Conservation (phyloP, 2,329 filamentous ascomycete genomes). For the Coniochaeta sp. region DNA sequence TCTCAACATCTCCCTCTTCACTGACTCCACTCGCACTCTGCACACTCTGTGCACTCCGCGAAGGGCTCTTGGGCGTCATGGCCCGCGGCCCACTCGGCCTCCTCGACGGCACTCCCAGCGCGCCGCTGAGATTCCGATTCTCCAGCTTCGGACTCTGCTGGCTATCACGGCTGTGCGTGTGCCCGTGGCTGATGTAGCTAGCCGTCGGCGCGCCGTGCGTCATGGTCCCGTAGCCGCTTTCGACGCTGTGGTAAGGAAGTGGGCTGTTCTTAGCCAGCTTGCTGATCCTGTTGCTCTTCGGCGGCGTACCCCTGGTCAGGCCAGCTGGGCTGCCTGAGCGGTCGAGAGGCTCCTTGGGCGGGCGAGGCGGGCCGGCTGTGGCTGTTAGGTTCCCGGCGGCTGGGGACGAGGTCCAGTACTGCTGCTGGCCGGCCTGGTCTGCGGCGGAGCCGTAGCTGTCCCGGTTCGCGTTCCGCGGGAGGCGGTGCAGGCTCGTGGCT, state of each 20-base stretch:
- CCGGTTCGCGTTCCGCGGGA: conserved; percentile 36
- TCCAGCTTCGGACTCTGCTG: conserved; percentile 44
- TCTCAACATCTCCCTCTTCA: conserved; percentile 36
- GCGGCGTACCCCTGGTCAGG: conserved; percentile 26
- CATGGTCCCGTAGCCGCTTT: conserved; percentile 44
- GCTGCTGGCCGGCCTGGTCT: conserved; percentile 24
- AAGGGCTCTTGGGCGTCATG: conserved; percentile 47
- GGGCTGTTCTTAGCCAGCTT: conserved; percentile 47
- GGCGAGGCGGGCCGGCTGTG: conserved; percentile 41
- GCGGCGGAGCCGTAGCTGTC: conserved; percentile 38
- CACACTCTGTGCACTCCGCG: conserved; percentile 52
- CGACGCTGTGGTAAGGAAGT: conserved; percentile 46
- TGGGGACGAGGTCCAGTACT: conserved; percentile 40
- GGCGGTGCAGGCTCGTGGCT: conserved; percentile 48
- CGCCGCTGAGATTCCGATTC: conserved; percentile 49
- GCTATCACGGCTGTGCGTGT: conserved; percentile 7
- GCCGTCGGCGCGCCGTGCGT: conserved; percentile 27
- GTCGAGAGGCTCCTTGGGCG: conserved; percentile 56
- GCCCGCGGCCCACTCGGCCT: conserved; percentile 51
- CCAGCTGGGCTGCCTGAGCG: conserved; percentile 16
- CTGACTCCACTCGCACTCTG: conserved; percentile 44
- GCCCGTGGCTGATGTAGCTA: conserved; percentile 31
- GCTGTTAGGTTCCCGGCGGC: conserved; percentile 17
- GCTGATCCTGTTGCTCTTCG: conserved; percentile 37
- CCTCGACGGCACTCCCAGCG: conserved; percentile 42